phyloP scores from a whole-genome alignment of 2,329 filamentous ascomycete genomes.

The Pleoardoris graminearum region DNA sequence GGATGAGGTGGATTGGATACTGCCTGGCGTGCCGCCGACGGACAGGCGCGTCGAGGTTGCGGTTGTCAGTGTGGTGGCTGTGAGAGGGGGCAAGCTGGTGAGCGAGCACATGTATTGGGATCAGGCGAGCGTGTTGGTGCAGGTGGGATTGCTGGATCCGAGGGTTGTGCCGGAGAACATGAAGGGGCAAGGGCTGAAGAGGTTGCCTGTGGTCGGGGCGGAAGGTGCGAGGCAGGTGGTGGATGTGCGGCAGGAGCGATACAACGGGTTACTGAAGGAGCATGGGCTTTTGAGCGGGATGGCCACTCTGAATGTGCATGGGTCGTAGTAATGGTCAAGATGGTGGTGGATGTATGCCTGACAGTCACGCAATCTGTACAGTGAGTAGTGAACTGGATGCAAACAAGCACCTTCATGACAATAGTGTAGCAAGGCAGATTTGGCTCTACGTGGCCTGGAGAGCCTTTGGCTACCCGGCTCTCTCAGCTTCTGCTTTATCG shows the following conservation, averaged over 20 bases:
- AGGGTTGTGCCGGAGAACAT: conserved; percentile 53
- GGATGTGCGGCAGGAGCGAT: conserved; percentile 46
- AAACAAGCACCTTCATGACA: too few species aligned
- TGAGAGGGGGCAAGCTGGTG: conserved; percentile 57
- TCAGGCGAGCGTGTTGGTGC: conserved; percentile 60
- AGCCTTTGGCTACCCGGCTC: too few species aligned
- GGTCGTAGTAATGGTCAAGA: conserved; percentile 16
- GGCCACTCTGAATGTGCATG: conserved; percentile 8
- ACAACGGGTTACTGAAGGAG: conserved; percentile 46
- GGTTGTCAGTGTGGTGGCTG: conserved; percentile 59
- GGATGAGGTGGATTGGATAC: conserved; percentile 60
- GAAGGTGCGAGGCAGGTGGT: conserved; percentile 50
- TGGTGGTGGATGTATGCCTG: too few species aligned
- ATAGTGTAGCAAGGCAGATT: too few species aligned
- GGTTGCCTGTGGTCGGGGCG: conserved; percentile 46
- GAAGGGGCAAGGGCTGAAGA: conserved; percentile 45
- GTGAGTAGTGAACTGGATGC: too few species aligned
- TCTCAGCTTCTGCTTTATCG: too few species aligned
- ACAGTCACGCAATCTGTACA: too few species aligned
- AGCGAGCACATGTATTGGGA: conserved; percentile 65
- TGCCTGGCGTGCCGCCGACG: conserved; percentile 61
- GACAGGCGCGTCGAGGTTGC: conserved; percentile 59
- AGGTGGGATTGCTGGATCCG: conserved; percentile 60
- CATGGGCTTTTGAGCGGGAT: conserved; percentile 39
- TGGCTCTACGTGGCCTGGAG: too few species aligned